Evolutionary conservation across 768 basidiomycete genomes (phyloP).

Genomic region (Tubosaeta sp.): DNA sequence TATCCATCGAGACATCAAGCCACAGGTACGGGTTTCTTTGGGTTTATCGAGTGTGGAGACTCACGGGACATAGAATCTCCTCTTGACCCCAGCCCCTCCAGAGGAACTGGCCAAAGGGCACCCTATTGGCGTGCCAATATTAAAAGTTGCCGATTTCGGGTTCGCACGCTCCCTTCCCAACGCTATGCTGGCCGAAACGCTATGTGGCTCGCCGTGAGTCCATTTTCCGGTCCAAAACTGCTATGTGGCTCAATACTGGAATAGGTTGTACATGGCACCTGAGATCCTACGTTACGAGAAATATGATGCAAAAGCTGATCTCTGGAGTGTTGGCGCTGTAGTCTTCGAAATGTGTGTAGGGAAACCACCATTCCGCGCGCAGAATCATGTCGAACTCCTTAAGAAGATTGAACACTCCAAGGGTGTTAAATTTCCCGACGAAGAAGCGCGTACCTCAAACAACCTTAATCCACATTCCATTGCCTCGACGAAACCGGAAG

Average conservation of each 20-base stretch:
- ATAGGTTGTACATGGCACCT: conserved; percentile 95
- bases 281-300: conserved; percentile 97
- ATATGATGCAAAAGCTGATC: conserved; percentile 95
- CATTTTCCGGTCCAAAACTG: not conserved
- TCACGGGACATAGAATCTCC: conserved; percentile 63
- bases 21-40: conserved; percentile 52
- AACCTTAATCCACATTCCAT: conserved; percentile 12
- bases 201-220: conserved; percentile 94
- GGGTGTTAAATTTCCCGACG: conserved; percentile 92
- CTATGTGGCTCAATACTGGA: not conserved
- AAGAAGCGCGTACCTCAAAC: conserved; percentile 56
- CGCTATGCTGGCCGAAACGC: conserved; percentile 93
- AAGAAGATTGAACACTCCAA: conserved; percentile 91
- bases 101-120: conserved; percentile 84
- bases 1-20: conserved; percentile 97
- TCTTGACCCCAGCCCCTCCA: conserved; percentile 76
- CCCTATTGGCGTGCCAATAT: conserved; percentile 86
- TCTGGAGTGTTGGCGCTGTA: conserved; percentile 98
- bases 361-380: conserved; percentile 89
- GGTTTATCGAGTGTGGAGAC: not conserved
- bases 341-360: conserved; percentile 95
- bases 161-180: conserved; percentile 92
- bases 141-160: conserved; percentile 98
- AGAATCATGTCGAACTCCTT: conserved; percentile 92
- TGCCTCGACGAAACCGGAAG: conserved; percentile 35